A percentile compares a stretch with the other conserved stretches of the same genome.
These are phyloP conservation scores for Kazachstania kunashirensis DNA, from an alignment of 805 yeast species.

Conservation along the genomic window DNA sequence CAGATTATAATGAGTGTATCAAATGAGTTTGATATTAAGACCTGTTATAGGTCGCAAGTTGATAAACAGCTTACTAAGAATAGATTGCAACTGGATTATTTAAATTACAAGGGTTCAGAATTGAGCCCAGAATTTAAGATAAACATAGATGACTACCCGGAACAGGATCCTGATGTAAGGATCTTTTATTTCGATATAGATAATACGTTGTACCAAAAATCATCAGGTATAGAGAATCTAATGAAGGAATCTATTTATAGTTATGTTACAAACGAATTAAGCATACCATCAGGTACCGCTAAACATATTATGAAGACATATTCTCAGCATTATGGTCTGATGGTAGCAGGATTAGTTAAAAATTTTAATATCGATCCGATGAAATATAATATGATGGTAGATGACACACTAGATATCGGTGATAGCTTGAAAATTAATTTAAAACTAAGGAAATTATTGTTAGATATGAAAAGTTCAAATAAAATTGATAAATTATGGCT, in stretches of 20 bases:
- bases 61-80: constrained; percentile 18
- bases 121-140: constrained; percentile 15
- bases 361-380: constrained; percentile 65
- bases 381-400: constrained; percentile 77
- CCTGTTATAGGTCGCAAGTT: constrained; percentile 6
- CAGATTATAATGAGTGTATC: neutral
- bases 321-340: constrained; percentile 78
- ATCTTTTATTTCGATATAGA: constrained; percentile 83
- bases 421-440: constrained; percentile 53
- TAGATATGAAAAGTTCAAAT: constrained; percentile 31
- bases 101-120: constrained; percentile 26
- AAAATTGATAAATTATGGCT: constrained; percentile 73
- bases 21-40: constrained; percentile 1
- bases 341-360: constrained; percentile 70
- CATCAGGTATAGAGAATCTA: constrained; percentile 62
- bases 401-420: constrained; percentile 80
- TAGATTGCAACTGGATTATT: constrained; percentile 19
- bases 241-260: constrained; percentile 79
- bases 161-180: constrained; percentile 16
- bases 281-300: constrained; percentile 60
- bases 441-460: constrained; percentile 41
- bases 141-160: constrained; percentile 13
- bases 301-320: constrained; percentile 55
- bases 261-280: constrained; percentile 56
- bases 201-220: constrained; percentile 72